Conservation (phyloP, 2,329 filamentous ascomycete genomes). For the Ophiostoma montium region DNA sequence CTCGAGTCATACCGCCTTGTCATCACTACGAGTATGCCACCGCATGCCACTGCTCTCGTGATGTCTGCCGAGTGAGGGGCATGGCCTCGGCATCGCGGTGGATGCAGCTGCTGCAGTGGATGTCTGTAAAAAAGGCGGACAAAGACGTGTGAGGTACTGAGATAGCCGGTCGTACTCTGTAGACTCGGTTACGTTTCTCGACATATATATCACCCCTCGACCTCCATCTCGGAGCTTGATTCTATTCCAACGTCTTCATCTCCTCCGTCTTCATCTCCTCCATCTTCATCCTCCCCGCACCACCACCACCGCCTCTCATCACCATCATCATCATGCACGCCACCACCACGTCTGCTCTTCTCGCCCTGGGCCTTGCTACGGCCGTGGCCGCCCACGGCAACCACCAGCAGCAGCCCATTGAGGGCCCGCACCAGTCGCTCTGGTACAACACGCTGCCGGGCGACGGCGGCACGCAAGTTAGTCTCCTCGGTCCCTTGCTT, state of each 20-base stretch:
- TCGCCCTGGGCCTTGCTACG: constrained; percentile 22
- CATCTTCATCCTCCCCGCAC: neutral
- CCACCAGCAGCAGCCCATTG: constrained; percentile 42
- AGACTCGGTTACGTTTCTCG: no score
- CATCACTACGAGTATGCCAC: neutral
- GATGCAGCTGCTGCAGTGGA: neutral
- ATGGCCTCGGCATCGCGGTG: neutral
- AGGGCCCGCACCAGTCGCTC: constrained; percentile 57
- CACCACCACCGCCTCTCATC: no score
- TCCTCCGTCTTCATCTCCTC: neutral
- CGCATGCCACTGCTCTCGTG: neutral
- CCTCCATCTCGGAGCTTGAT: neutral
- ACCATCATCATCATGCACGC: constrained; percentile 1
- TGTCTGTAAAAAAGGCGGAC: neutral
- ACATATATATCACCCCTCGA: neutral
- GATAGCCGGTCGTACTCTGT: neutral
- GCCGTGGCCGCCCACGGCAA: constrained; percentile 43
- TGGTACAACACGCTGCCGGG: constrained; percentile 79
- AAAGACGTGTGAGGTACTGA: neutral
- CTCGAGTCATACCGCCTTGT: neutral
- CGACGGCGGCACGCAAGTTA: constrained; percentile 65
- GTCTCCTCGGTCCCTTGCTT: constrained; percentile 1
- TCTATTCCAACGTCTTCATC: neutral
- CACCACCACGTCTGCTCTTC: neutral
- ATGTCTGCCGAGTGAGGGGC: neutral